Evolutionary conservation across 2,329 filamentous ascomycete species (phyloP), one percentile per base, ranked within the genome.

Genomic region (Xylariaceae sp.): DNA sequence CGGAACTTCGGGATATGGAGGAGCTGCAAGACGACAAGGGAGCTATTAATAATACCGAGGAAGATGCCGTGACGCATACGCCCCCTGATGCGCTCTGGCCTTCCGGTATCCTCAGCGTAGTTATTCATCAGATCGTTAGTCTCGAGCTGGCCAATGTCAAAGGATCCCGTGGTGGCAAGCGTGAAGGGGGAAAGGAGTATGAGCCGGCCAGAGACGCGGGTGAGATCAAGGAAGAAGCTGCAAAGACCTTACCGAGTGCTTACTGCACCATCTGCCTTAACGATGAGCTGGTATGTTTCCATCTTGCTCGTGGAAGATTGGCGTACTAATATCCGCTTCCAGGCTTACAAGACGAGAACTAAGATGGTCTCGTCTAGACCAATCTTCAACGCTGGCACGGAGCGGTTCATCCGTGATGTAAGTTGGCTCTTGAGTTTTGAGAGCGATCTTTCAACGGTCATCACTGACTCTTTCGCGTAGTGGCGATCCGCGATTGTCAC

Each of bases 1-100:
- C 87, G 59, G 82, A 85, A 58, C 82, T 97, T 37, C 85, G 85
- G 60, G 83, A 93, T 66, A 83, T 88, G 63, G 84, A 87, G 2
- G 86, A 90, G 65, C 79, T 97, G 9, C 90, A 97, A 72, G 91
- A 96, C 60, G 88, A 96, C n/a, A 90, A 92, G 74, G 92, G 92
- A 0, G 80, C 84, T 2, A 80, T 92, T 48, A 86, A 90, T 58
- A 89, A 77, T 6, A 81, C 82, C 1, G 81, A 89, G 51, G 91
- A 96, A 70, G 90, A 96, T 70, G 91, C 90, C 1, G 90, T 96
- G 2, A 84, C 89, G 49, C 88, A 91, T 70, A 97, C 92, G 0
- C 94, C 94, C 4, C 93, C 93, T 0, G 93, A 97, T 72, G 93
- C 93, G n/a, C 81, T 96, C 5, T 97, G 92, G 91, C 94, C 93